Conservation (phyloP, 2,329 filamentous ascomycete genomes). For the Neophaeococcomyces mojaviensis region DNA sequence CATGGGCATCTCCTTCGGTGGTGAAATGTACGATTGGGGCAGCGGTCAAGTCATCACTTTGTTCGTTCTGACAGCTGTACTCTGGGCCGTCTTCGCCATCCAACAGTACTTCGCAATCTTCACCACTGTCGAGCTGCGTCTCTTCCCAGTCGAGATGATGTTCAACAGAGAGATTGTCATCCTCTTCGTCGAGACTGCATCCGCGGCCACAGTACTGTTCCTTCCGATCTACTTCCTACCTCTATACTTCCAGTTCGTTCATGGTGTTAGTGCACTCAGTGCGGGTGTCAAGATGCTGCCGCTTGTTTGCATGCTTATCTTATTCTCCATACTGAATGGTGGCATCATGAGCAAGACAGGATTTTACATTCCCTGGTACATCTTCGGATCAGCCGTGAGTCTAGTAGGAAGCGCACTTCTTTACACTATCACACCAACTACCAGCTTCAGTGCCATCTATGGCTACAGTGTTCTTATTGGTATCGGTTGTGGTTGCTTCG, state of each 20-base stretch:
- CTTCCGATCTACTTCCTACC: conserved; percentile 47
- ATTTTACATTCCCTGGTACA: conserved; percentile 27
- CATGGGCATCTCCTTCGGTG: conserved; percentile 47
- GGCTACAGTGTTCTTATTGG: conserved; percentile 24
- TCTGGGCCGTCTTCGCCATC: conserved; percentile 37
- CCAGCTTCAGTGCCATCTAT: conserved; percentile 21
- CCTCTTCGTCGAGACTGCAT: conserved; percentile 37
- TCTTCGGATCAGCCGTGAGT: conserved; percentile 21
- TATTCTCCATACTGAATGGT: conserved; percentile 19
- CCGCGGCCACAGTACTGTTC: conserved; percentile 32
- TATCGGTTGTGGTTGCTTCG: conserved; percentile 20
- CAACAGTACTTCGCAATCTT: conserved; percentile 41
- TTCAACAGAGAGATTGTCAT: conserved; percentile 31
- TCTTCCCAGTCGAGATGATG: conserved; percentile 46
- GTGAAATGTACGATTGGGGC: conserved; percentile 43
- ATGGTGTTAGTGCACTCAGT: conserved; percentile 31
- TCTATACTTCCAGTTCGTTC: conserved; percentile 48
- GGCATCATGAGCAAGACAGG: conserved; percentile 27
- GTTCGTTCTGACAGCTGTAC: conserved; percentile 42
- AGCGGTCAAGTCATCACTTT: conserved; percentile 39
- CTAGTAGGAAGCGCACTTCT: conserved; percentile 20
- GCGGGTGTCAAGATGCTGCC: conserved; percentile 29
- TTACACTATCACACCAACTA: conserved; percentile 19
- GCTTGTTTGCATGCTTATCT: conserved; percentile 28
- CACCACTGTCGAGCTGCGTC: conserved; percentile 36